Evolutionary conservation across 805 yeast species (phyloP).

Genomic region (Teunomyces barrocoloradensis): DNA sequence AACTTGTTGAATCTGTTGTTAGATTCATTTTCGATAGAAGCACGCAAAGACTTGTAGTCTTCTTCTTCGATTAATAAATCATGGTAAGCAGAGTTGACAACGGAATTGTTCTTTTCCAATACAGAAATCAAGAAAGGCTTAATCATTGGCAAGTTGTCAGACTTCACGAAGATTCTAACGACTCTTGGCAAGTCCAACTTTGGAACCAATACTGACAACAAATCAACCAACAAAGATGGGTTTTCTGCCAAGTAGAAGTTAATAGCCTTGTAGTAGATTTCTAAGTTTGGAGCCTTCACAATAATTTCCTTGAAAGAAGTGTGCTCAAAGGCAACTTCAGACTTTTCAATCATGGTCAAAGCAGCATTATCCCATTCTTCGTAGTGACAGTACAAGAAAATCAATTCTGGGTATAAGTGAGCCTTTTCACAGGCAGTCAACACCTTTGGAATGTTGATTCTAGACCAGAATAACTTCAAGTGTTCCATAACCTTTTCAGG

Average conservation of each 20-base stretch:
- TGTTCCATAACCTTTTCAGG: constrained; percentile 94
- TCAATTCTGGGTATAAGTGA: constrained; percentile 94
- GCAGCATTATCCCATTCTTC: constrained; percentile 99
- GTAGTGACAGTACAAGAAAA: constrained; percentile 94
- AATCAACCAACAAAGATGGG: constrained; percentile 85
- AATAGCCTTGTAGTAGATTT: constrained; percentile 95
- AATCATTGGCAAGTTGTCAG: constrained; percentile 94
- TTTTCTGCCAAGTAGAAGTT: constrained; percentile 91
- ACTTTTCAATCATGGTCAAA: constrained; percentile 90
- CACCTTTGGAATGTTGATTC: constrained; percentile 96
- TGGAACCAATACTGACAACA: constrained; percentile 78
- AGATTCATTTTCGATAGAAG: constrained; percentile 72
- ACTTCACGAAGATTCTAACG: constrained; percentile 88
- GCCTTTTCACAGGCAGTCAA: constrained; percentile 90
- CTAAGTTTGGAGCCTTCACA: constrained; percentile 92
- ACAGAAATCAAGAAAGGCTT: constrained; percentile 93
- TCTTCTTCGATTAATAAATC: constrained; percentile 94
- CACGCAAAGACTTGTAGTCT: constrained; percentile 85
- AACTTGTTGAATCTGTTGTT: constrained; percentile 90
- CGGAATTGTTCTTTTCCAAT: constrained; percentile 81
- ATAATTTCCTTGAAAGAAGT: constrained; percentile 89
- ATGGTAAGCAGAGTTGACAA: constrained; percentile 94
- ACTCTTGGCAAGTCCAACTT: constrained; percentile 93
- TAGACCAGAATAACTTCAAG: constrained; percentile 95
- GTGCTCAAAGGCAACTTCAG: constrained; percentile 92